Evolutionary conservation across 129 eudicot genomes (phyloP).

Genomic region (Artemisia tridentata): DNA sequence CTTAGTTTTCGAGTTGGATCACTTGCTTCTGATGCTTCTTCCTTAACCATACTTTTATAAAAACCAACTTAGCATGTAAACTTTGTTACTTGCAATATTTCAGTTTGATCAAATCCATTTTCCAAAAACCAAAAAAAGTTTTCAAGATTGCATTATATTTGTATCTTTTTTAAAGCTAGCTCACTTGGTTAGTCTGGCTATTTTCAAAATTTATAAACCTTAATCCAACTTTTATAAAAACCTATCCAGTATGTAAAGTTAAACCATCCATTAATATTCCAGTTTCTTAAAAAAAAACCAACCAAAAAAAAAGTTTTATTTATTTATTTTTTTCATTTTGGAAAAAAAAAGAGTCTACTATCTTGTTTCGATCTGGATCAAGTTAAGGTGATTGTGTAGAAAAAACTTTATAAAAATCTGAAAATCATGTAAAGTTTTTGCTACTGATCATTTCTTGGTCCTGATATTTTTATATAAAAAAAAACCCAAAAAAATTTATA

Average conservation of each 20-base stretch:
- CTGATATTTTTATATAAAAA: not conserved
- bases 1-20: constrained; percentile 29
- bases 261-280: not conserved
- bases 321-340: too few relatives aligned
- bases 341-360: not conserved
- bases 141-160: not conserved
- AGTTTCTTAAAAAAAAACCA: not conserved
- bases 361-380: constrained; percentile 26
- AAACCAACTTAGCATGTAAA: constrained; percentile 22
- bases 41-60: constrained; percentile 25
- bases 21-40: constrained; percentile 4
- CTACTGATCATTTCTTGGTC: constrained; percentile 10
- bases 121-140: constrained; percentile 1
- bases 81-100: constrained; percentile 8
- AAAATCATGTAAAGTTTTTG: constrained; percentile 34
- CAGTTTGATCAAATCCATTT: not conserved
- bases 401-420: constrained; percentile 34
- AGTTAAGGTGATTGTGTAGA: constrained; percentile 36
- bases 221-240: constrained; percentile 38
- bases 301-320: not conserved
- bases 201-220: constrained; percentile 24
- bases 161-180: constrained; percentile 14
- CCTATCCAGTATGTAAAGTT: constrained; percentile 36
- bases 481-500: not conserved
- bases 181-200: constrained; percentile 34